phyloP scores from a whole-genome alignment of 129 eudicot species.

The Ambrosia trifida region DNA sequence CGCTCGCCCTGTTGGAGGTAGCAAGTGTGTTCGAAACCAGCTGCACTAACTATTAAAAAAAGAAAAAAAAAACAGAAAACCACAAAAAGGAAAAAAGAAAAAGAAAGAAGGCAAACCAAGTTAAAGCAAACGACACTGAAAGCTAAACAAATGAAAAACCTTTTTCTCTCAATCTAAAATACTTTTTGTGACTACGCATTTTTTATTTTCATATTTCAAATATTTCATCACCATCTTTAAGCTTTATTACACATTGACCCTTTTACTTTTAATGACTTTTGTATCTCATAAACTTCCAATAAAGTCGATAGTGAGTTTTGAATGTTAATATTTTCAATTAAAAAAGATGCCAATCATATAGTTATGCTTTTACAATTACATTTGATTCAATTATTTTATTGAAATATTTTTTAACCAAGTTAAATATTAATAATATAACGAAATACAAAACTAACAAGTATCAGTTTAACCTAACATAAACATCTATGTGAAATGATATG shows the following conservation, averaged over 20 bases:
- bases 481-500: too few species aligned
- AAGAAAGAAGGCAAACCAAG: background rate
- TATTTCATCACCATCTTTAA: constrained; percentile 4
- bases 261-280: background rate
- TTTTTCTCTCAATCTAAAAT: constrained; percentile 27
- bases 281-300: background rate
- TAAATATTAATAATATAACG: too few species aligned
- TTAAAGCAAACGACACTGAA: background rate
- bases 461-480: too few species aligned
- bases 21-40: too few species aligned
- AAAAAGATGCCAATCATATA: background rate
- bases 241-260: constrained; percentile 14
- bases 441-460: too few species aligned
- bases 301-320: background rate
- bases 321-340: background rate
- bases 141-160: constrained; percentile 24
- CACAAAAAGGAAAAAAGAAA: too few species aligned
- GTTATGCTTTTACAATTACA: background rate
- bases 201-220: background rate
- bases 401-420: too few species aligned
- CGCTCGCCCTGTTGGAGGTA: too few species aligned
- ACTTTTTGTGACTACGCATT: constrained; percentile 13
- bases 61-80: too few species aligned
- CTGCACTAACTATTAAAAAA: too few species aligned
- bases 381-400: background rate